Conservation (phyloP, 129 eudicot species). For the Arctium lappa region DNA sequence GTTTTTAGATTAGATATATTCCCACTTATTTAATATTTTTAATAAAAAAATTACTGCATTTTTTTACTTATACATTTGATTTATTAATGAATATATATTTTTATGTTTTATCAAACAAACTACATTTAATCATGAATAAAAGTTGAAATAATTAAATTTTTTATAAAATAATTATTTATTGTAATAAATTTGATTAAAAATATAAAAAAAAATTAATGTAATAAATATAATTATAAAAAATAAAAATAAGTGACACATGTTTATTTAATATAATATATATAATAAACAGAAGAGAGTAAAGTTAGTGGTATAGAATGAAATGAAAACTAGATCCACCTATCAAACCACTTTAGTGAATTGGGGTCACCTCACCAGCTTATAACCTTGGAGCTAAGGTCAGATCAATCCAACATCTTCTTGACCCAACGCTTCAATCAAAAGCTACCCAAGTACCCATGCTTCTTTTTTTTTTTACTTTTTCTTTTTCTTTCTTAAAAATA, state of each 20-base stretch:
- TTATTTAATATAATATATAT: background rate
- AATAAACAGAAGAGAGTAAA: background rate
- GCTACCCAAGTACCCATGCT: background rate
- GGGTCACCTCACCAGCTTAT: constrained; percentile 20
- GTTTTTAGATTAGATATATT: constrained; percentile 8
- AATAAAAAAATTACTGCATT: background rate
- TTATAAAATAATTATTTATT: background rate
- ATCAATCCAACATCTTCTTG: constrained; percentile 16
- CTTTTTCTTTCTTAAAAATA: background rate
- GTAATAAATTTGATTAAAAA: background rate
- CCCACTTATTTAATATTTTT: constrained; percentile 5
- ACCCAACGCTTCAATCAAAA: constrained; percentile 14
- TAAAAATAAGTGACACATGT: background rate
- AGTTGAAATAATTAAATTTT: background rate
- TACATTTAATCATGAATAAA: no score
- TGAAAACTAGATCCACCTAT: constrained; percentile 35
- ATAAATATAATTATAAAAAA: background rate
- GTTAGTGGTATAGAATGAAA: constrained; percentile 1
- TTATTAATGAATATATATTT: background rate
- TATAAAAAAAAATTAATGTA: no score
- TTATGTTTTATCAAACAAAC: background rate
- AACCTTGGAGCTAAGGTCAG: constrained; percentile 32
- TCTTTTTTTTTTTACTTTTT: background rate
- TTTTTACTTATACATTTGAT: no score
- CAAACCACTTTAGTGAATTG: constrained; percentile 15